Base-by-base conservation (phyloP, 1,139 yeast genomes). In the Debaryomycetaceae sp. region DNA sequence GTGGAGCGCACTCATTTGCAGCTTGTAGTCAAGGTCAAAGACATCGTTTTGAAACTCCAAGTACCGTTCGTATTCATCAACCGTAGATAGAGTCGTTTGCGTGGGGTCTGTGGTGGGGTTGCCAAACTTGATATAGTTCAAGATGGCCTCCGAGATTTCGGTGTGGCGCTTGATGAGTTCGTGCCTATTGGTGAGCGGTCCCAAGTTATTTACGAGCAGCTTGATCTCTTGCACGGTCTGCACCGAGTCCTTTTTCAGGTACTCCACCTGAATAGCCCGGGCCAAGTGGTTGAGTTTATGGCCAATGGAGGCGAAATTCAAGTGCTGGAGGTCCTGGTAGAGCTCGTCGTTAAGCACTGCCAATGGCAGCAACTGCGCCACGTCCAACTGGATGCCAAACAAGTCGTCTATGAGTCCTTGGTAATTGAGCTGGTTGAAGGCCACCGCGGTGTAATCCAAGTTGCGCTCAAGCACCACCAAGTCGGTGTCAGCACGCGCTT, bases 251-350 rank as follows among this genome's bases (percentile, higher is more conserved):
- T 81, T 66, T 20, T 70, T 61, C 36, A 79, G 85, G 47, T 78
- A 84, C 45, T 81, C 80, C 5, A 65, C 61, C 51, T 88, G 95
- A 27, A 89, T 62, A 29, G 68, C 61, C 39, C 77, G 77, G 0
- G 97, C 97, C 37, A 79, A 63, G 25, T 64, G 58, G 51, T 86
- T 88, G 27, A 91, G 65, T 21, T 71, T 68, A 12, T 76, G 71
- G 2, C 96, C 96, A 23, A 89, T 81, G 13, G 79, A 70, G 2
- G 94, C 83, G 54, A 91, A 89, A 46, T 88, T 88, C 36, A 78
- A 59, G 48, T 78, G 76, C 42, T 78, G 72, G 15, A 88, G 61
- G 12, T 71, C 64, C 12, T 62, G 53, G 53, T 60, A 49, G 42
- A 61, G 36, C 44, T 56, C 51, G 45, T 54, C 42, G 49, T 68